Conservation (phyloP, 2,329 filamentous ascomycete genomes). For the Thielaviopsis ethacetica region DNA sequence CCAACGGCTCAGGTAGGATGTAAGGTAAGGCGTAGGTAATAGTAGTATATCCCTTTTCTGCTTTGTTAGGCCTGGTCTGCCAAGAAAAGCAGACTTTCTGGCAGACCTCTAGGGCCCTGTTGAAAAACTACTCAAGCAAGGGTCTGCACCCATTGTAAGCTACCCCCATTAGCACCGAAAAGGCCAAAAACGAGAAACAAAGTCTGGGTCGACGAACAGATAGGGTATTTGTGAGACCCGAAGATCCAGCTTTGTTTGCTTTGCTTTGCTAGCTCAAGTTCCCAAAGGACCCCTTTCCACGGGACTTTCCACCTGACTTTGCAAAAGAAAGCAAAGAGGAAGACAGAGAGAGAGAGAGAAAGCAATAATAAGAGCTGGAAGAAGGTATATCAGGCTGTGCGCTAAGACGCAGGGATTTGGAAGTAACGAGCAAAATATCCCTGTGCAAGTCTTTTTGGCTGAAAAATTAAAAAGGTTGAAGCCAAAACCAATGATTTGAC, state of each 20-base stretch:
- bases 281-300: neutral
- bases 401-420: neutral
- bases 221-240: neutral
- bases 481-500: too few species aligned
- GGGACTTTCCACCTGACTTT: neutral
- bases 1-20: too few species aligned
- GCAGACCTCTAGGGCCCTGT: neutral
- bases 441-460: neutral
- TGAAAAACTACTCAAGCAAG: neutral
- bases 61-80: neutral
- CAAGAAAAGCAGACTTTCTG: neutral
- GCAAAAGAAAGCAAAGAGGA: neutral
- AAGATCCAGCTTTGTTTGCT: neutral
- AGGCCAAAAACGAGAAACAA: too few species aligned
- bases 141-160: neutral
- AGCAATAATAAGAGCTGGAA: neutral
- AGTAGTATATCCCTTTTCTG: neutral
- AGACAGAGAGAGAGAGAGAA: neutral
- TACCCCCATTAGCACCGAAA: neutral
- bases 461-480: neutral
- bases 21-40: too few species aligned
- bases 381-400: neutral
- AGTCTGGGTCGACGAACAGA: neutral
- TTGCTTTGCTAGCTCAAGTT: neutral
- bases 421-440: neutral